These are phyloP conservation scores for Eustoma russellianum DNA, from an alignment of 257 asterid genomes.

Conservation along the genomic window DNA sequence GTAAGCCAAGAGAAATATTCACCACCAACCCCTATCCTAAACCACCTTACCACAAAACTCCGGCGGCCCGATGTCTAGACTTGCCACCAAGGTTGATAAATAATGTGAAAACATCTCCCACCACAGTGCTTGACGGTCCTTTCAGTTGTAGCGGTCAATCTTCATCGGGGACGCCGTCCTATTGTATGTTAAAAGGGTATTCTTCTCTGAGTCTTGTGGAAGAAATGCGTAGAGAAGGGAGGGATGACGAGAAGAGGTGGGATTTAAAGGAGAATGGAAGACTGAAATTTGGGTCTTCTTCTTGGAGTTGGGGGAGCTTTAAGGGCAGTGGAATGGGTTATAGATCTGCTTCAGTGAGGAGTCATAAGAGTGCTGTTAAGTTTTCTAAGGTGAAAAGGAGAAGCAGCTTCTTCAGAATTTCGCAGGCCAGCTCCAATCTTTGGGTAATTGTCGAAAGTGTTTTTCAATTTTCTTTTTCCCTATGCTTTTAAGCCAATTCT, in stretches of 20 bases:
- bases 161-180: slow-evolving; percentile 27
- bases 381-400: slow-evolving; percentile 23
- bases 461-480: background rate
- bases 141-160: slow-evolving; percentile 23
- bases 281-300: slow-evolving; percentile 15
- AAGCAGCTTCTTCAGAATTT: slow-evolving; percentile 41
- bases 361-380: slow-evolving; percentile 19
- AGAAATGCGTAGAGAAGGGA: slow-evolving; percentile 5
- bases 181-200: slow-evolving; percentile 34
- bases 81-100: slow-evolving; percentile 49
- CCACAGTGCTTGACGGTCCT: slow-evolving; percentile 51
- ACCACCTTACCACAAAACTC: slow-evolving; percentile 8
- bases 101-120: slow-evolving; percentile 40
- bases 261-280: slow-evolving; percentile 3
- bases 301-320: slow-evolving; percentile 44
- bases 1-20: slow-evolving; percentile 42
- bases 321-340: slow-evolving; percentile 12
- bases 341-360: slow-evolving; percentile 14
- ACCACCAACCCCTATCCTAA: slow-evolving; percentile 3
- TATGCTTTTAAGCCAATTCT: too few relatives aligned
- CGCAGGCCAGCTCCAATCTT: slow-evolving; percentile 33
- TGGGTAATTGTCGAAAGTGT: slow-evolving; percentile 25
- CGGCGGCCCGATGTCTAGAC: slow-evolving; percentile 39
- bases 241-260: background rate
- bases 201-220: slow-evolving; percentile 12